A percentile compares a stretch with the other conserved stretches of the same genome.
Conservation (phyloP, 2,329 filamentous ascomycete species). For the Sodiomyces alkalinus region DNA sequence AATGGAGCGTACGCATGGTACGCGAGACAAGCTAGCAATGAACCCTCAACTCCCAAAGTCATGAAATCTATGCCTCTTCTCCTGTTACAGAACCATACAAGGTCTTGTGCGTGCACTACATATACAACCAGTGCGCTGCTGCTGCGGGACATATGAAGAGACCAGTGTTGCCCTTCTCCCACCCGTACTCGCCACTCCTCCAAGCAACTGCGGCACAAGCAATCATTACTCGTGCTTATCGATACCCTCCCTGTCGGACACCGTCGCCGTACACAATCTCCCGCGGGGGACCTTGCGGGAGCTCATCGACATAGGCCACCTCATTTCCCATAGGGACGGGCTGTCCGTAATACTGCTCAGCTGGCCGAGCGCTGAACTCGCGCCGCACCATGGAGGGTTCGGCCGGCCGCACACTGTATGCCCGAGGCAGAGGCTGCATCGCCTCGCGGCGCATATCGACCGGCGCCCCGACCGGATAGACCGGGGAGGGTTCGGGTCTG, state of each 20-base stretch:
- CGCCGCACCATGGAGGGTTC: slow-evolving; percentile 14
- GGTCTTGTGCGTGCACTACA: no score
- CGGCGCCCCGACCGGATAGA: slow-evolving; percentile 25
- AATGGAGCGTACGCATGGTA: no score
- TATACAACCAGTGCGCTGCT: no score
- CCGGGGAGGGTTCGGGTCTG: slow-evolving; percentile 23
- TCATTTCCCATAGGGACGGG: slow-evolving; percentile 19
- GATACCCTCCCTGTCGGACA: slow-evolving; percentile 19
- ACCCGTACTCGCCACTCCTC: no score
- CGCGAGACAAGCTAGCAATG: no score
- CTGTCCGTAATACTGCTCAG: slow-evolving; percentile 28
- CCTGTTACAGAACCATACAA: no score
- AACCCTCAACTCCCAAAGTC: no score
- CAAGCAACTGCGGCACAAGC: no score
- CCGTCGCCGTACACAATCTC: slow-evolving; percentile 31
- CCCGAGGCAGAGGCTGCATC: slow-evolving; percentile 12
- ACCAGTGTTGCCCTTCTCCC: no score
- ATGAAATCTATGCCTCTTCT: no score
- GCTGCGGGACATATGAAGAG: no score
- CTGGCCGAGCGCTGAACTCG: slow-evolving; percentile 25
- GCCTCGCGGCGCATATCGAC: slow-evolving; percentile 22
- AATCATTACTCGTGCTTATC: no score
- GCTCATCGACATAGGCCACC: slow-evolving; percentile 27
- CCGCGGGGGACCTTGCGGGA: slow-evolving; percentile 22
- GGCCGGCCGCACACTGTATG: slow-evolving; percentile 17